Conservation (phyloP, 306 rosid species). For the Acacia confusa region DNA sequence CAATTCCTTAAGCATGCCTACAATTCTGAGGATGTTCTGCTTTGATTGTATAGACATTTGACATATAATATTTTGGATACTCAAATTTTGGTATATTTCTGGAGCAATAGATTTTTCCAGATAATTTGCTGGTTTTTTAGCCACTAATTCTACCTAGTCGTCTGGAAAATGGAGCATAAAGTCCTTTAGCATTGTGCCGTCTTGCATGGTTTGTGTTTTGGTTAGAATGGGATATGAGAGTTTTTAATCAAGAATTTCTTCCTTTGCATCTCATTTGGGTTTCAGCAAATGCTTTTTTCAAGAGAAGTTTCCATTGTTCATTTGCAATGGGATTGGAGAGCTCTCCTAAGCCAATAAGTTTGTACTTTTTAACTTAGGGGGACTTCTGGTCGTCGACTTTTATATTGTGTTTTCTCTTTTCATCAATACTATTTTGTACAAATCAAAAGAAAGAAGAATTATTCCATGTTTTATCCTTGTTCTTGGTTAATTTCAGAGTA, state of each 20-base stretch:
- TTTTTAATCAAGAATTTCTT: neutral
- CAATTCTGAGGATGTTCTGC: neutral
- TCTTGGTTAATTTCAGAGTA: neutral
- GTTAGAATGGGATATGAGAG: neutral
- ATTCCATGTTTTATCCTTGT: neutral
- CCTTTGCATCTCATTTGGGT: neutral
- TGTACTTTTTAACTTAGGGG: neutral
- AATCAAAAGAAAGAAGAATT: neutral
- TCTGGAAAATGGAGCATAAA: neutral
- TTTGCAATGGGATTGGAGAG: neutral
- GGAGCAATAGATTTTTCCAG: neutral
- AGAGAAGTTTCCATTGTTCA: neutral
- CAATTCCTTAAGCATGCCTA: neutral
- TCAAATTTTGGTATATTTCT: neutral
- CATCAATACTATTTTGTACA: neutral
- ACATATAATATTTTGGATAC: neutral
- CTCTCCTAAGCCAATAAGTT: neutral
- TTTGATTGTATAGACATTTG: neutral
- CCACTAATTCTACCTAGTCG: neutral
- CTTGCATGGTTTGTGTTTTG: neutral
- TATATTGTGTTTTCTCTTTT: neutral
- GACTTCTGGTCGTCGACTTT: neutral
- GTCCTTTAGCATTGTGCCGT: neutral
- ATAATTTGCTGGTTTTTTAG: neutral
- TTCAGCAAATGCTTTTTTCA: neutral